Evolutionary conservation across 2,329 filamentous ascomycete genomes (phyloP), one percentile per base, ranked within the genome.

Genomic region (Lachnellula suecica): DNA sequence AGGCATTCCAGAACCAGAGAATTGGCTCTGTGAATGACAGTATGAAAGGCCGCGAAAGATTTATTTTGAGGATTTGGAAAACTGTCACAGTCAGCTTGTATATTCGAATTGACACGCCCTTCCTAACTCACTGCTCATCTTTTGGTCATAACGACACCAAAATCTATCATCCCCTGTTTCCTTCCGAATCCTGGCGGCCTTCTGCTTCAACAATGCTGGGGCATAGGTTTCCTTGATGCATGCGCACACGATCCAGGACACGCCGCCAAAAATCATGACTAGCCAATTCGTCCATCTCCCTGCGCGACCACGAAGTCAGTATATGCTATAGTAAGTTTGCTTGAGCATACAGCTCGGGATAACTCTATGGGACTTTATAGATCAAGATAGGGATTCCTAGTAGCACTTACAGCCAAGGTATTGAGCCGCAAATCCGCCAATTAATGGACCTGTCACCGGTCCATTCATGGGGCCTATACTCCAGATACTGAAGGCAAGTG

Each of bases 221-320:
- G 83, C 80, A 62, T 95, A 95, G 0, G 89, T 93, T 71, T 96
- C 91, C 56, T 81, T 81, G 44, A 88, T 75, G 1, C 80, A 74
- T 2, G 76, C 65, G 60, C 90, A 79, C 58, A 85, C 71, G 19
- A 79, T 56, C 51, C 85, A 79, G 0, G 82, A 83, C 0, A 79
- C 75, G 1, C 81, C 89, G 0, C 81, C 80, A 9, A 90, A 76
- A 47, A 95, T 92, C 63, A 93, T 71, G 8, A 86, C 81, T 19
- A 94, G 77, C 88, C 89, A 96, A 64, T 89, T 88, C 34, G 86
- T 87, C 90, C 91, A 96, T 25, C 91, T 75, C 92, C n/a, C n/a
- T n/a, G n/a, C n/a, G n/a, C n/a, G n/a, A n/a, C n/a, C n/a, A n/a
- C n/a, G n/a, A n/a, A n/a, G n/a, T n/a, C n/a, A n/a, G n/a, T n/a